Base-by-base conservation (phyloP, 2,329 filamentous ascomycete species). In the Colletotrichum spaethianum region DNA sequence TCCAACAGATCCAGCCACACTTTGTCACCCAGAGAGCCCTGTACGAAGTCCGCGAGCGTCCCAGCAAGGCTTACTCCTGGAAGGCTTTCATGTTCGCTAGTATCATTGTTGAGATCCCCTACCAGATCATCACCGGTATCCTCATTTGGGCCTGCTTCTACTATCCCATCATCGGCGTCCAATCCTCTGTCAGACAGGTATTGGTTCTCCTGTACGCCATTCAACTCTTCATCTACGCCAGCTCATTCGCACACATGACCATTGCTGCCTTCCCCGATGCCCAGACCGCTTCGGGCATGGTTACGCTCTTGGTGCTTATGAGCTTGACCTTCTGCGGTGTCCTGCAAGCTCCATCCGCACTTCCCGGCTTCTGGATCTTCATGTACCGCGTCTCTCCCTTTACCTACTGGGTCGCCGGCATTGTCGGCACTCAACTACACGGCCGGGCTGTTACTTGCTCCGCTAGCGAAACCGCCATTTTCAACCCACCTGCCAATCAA, bases 41-140 rank as follows among this genome's bases (percentile, higher is more conserved):
- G 0, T 95, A 95, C 80, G 93, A 95, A 80, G 92, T 93, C 5
- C 91, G 93, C 59, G 93, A 95, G 80, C 88, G 93, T 0, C 93
- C 93, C 0, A 90, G 88, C 79, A 94, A 94, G 77, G 86, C 91
- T 0, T 95, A 95, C 82, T 93, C 91, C 0, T 95, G 93, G 93
- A 87, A 90, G 75, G 91, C 88, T 0, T 94, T 95, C 81, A 87
- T 95, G 79, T 82, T 92, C 3, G 89, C 91, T 77, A 93, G 94
- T 78, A 89, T 94, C 65, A 64, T 93, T 3, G 92, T 93, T 60
- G 93, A 95, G 79, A 85, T 94, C 1, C 92, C 92, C 0, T 95
- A 91, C 84, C 91, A 94, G 78, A 85, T 90, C 44, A 67, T 94
- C 12, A 88, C 90, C 1, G 91, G 87, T 16, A 81, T 93, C 28